phyloP scores from a whole-genome alignment of 768 basidiomycete genomes.

The Exsudoporus frostii region DNA sequence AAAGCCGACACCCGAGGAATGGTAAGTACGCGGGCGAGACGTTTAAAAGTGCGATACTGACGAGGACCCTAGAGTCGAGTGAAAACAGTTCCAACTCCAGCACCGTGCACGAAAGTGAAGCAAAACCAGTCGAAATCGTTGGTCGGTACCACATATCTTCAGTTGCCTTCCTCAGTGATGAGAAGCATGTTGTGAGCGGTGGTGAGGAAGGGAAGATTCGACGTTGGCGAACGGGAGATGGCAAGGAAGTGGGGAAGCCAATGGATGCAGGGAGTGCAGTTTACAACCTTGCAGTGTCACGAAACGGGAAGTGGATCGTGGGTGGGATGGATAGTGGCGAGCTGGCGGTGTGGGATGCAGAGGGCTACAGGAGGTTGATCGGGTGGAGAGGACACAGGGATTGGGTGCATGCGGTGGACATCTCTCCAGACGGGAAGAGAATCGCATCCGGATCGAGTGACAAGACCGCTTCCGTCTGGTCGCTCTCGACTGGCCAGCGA shows the following conservation, averaged over 20 bases:
- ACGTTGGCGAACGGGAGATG: not conserved
- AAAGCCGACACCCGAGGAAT: not conserved
- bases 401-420: too few species aligned
- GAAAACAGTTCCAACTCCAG: too few species aligned
- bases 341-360: too few species aligned
- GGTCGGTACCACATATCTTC: not conserved
- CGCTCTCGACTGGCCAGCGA: too few species aligned
- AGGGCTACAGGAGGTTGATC: too few species aligned
- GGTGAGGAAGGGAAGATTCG: too few species aligned
- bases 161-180: not conserved
- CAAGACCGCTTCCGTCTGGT: too few species aligned
- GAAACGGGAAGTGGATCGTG: too few species aligned
- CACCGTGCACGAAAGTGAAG: not conserved
- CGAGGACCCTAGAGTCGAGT: not conserved
- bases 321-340: not conserved
- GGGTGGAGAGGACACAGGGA: too few species aligned
- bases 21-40: not conserved
- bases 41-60: not conserved
- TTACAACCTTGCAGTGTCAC: not conserved
- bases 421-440: too few species aligned
- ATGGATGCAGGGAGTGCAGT: not conserved
- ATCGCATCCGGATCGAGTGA: too few species aligned
- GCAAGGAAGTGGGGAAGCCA: not conserved
- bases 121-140: not conserved
- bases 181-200: not conserved